Base-by-base conservation (phyloP, 2,329 filamentous ascomycete species). In the Pestalotiopsis sp. region DNA sequence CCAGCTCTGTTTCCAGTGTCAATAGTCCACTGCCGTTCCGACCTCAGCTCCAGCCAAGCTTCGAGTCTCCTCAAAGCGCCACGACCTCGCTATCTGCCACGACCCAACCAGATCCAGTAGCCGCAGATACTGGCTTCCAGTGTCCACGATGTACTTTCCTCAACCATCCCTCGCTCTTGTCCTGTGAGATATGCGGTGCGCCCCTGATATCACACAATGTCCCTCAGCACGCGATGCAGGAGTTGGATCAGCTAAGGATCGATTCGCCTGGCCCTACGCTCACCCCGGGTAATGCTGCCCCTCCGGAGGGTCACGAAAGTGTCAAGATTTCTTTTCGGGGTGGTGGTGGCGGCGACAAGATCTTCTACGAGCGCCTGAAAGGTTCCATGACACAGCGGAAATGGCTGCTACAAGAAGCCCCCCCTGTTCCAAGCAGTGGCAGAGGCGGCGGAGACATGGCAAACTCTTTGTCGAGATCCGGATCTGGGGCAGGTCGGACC, bases 101-200 rank as follows among this genome's bases (percentile, higher is more conserved):
- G 73, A 45, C 60, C 74, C 14, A 73, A 12, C 36, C 62, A 4
- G 14, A 56, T 36, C 20, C 68, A 2, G 56, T 41, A n/a, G 63
- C 66, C n/a, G n/a, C 66, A n/a, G 67, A 65, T 38, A 76, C 73
- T 72, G 64, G 76, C 72, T 88, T 90, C 70, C 83, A 88, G 66
- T 99, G 96, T 75, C 93, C 94, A 7, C 87, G 96, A 70, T 99
- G 96, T 77, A 99, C 96, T 1, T 98, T 98, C 76, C 86, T 92
- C 52, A 99, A 99, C 74, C 94, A 98, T 77, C 93, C 94, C 1
- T 97, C 93, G 3, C 82, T 99, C 13, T 82, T 90, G 13, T 89
- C 91, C 4, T 99, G 96, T 76, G 96, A 99, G 80, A 94, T 99
- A 66, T 99, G 96, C 75, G 93, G 93, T 13, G 93, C 91, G 0